Percentiles rank a stretch among this genome's conserved stretches.
Conservation (phyloP, 768 basidiomycete species). For the Serpula lacrymans region DNA sequence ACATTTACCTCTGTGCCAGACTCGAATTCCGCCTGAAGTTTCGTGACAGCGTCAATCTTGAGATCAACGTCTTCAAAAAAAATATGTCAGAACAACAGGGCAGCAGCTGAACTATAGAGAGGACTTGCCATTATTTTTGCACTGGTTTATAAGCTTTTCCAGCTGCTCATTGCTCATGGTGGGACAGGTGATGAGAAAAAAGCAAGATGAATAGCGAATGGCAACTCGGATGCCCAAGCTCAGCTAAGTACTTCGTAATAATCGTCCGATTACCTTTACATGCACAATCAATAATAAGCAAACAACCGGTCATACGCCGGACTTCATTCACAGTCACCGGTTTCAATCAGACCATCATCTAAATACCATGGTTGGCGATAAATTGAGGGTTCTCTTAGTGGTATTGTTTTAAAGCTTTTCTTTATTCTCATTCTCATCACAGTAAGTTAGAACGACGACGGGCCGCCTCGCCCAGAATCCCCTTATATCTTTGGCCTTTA, state of each 20-base stretch:
- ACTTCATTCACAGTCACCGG: too few relatives aligned
- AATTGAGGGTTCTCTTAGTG: too few relatives aligned
- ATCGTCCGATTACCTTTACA: conserved; percentile 4
- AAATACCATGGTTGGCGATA: too few relatives aligned
- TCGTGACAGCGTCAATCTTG: conserved; percentile 76
- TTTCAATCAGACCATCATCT: too few relatives aligned
- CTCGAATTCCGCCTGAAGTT: conserved; percentile 75
- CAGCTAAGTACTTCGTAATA: conserved; percentile 14
- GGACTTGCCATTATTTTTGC: conserved; percentile 58
- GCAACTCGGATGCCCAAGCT: conserved; percentile 16
- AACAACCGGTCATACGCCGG: not conserved
- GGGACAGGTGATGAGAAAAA: conserved; percentile 13
- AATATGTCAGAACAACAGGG: conserved; percentile 9
- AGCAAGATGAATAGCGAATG: not conserved
- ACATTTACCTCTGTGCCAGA: conserved; percentile 59
- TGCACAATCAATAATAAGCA: conserved; percentile 1
- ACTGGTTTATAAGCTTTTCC: conserved; percentile 61
- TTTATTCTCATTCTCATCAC: too few relatives aligned
- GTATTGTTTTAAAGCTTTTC: too few relatives aligned
- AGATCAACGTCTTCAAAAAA: conserved; percentile 63
- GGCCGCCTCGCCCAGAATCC: conserved; percentile 69
- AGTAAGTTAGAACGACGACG: conserved; percentile 90
- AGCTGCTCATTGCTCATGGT: conserved; percentile 55
- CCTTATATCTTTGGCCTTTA: conserved; percentile 77
- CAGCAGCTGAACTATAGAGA: conserved; percentile 6